phyloP scores from a whole-genome alignment of 768 basidiomycete genomes.

The Lyophyllum decastes region DNA sequence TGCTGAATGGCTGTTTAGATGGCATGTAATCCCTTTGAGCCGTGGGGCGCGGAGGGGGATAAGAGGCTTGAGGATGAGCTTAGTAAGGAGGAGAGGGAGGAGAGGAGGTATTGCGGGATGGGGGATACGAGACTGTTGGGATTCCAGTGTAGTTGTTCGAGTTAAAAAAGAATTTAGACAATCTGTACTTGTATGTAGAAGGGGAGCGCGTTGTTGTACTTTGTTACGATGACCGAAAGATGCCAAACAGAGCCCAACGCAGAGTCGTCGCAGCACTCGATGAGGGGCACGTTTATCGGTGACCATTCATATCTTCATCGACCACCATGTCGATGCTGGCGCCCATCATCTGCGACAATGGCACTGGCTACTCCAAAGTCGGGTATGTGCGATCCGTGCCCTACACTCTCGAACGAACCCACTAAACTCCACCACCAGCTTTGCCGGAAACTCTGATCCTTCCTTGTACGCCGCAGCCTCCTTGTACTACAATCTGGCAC shows the following conservation, averaged over 20 bases:
- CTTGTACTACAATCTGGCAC: background rate
- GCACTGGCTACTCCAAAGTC: slow-evolving; percentile 96
- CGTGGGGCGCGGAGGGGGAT: slow-evolving; percentile 81
- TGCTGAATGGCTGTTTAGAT: slow-evolving; percentile 53
- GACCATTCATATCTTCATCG: background rate
- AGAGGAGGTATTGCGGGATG: slow-evolving; percentile 74
- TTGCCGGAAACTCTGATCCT: slow-evolving; percentile 98
- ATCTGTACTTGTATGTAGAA: background rate
- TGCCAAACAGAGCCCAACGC: background rate
- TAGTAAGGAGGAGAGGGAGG: slow-evolving; percentile 63
- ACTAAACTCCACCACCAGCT: slow-evolving; percentile 47
- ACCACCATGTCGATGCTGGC: slow-evolving; percentile 77
- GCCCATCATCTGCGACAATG: slow-evolving; percentile 97
- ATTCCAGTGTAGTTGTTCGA: slow-evolving; percentile 94
- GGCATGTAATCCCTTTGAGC: slow-evolving; percentile 82
- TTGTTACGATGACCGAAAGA: background rate
- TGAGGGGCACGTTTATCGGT: background rate
- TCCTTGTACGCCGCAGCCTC: slow-evolving; percentile 87
- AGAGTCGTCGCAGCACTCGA: background rate
- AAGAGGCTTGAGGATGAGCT: slow-evolving; percentile 45
- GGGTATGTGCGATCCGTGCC: slow-evolving; percentile 58
- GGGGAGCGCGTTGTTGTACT: background rate
- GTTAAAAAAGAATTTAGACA: slow-evolving; percentile 34
- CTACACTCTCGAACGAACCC: background rate
- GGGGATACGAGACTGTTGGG: slow-evolving; percentile 79